A percentile compares a stretch with the other conserved stretches of the same genome.
Evolutionary conservation across 78 protist species (phyloP).

Genomic region (Guillardia theta): DNA sequence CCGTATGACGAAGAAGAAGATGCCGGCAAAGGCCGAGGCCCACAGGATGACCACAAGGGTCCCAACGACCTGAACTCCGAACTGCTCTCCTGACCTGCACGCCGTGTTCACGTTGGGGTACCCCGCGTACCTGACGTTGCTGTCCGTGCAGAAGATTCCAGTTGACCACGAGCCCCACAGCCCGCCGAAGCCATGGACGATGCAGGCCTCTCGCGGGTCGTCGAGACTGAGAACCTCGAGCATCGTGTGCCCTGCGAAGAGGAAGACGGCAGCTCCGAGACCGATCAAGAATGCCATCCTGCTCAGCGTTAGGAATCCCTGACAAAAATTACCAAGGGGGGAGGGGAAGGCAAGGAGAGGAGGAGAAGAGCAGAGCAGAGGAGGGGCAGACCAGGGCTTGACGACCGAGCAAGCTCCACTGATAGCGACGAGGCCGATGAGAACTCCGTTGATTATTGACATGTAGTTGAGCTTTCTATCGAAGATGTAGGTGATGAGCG

Average conservation of each 20-base stretch:
- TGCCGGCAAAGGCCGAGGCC: neutral
- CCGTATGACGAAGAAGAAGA: neutral
- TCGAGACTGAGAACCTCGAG: slow-evolving; percentile 60
- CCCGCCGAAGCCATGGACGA: slow-evolving; percentile 80
- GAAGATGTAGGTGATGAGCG: slow-evolving; percentile 36
- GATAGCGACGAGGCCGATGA: slow-evolving; percentile 58
- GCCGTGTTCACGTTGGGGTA: neutral
- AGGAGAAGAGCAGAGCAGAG: too few relatives aligned
- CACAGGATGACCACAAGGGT: neutral
- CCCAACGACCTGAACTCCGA: neutral
- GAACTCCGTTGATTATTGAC: slow-evolving; percentile 42
- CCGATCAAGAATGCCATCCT: slow-evolving; percentile 52
- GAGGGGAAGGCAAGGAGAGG: too few relatives aligned
- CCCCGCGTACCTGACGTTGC: neutral
- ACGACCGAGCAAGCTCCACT: slow-evolving; percentile 50
- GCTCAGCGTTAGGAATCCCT: too few relatives aligned
- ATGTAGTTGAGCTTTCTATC: neutral
- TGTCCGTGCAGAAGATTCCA: slow-evolving; percentile 31
- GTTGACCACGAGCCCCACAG: slow-evolving; percentile 62
- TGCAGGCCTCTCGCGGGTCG: slow-evolving; percentile 79
- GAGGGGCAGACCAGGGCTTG: slow-evolving; percentile 56
- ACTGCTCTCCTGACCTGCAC: neutral
- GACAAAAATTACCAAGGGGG: too few relatives aligned
- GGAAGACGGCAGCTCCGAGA: neutral
- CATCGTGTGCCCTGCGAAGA: neutral